Evolutionary conservation across 2,329 filamentous ascomycete genomes (phyloP).

Genomic region (Penicillium capsulatum): DNA sequence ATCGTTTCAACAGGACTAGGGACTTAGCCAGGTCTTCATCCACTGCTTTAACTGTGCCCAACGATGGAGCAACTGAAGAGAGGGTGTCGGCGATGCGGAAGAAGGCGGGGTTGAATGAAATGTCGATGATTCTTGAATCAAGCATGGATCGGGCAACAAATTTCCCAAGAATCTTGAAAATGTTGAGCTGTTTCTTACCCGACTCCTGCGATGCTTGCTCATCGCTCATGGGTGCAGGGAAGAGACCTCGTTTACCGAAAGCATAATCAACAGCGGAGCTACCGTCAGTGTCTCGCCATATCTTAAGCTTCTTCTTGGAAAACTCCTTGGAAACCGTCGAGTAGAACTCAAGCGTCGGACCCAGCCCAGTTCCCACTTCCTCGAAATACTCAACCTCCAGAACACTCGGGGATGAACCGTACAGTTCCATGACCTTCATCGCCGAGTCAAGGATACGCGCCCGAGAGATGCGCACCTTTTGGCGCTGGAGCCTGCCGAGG

Average conservation of each 20-base stretch:
- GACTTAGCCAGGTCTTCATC: constrained; percentile 83
- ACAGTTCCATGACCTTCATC: constrained; percentile 97
- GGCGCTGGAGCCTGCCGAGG: constrained; percentile 83
- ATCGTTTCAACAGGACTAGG: constrained; percentile 80
- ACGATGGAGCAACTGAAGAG: constrained; percentile 68
- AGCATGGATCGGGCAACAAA: constrained; percentile 98
- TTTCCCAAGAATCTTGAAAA: constrained; percentile 92
- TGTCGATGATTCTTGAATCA: constrained; percentile 93
- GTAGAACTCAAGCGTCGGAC: constrained; percentile 95
- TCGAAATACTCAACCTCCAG: constrained; percentile 98
- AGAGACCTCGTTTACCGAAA: constrained; percentile 77
- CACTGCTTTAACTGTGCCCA: constrained; percentile 84
- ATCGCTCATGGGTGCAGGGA: constrained; percentile 83
- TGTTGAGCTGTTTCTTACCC: constrained; percentile 79
- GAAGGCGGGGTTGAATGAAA: constrained; percentile 95
- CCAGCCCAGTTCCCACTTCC: constrained; percentile 92
- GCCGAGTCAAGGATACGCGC: constrained; percentile 94
- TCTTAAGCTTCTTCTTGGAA: constrained; percentile 91
- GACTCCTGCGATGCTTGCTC: constrained; percentile 69
- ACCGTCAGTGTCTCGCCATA: constrained; percentile 90
- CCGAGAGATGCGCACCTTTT: constrained; percentile 96
- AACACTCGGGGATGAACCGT: constrained; percentile 92
- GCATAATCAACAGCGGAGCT: constrained; percentile 71
- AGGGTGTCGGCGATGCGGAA: constrained; percentile 82
- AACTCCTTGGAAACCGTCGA: constrained; percentile 96